Percentiles rank a stretch among this genome's conserved stretches.
Evolutionary conservation across 208 protist species (phyloP).

Genomic region (Acanthamoeba lenticulata): DNA sequence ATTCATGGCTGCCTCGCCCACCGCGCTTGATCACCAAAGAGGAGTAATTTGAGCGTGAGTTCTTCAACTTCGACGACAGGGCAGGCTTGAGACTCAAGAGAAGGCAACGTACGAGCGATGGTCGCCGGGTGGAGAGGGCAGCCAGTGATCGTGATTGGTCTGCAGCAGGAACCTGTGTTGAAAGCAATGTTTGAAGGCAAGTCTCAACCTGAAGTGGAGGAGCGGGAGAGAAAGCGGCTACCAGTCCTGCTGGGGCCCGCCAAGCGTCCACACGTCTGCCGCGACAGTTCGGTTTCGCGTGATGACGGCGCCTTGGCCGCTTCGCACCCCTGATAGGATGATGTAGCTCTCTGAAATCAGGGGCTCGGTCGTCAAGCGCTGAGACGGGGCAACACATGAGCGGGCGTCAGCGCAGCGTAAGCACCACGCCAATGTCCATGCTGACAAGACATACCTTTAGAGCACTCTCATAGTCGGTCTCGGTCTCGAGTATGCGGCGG

Average conservation of each 20-base stretch:
- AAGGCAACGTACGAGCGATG: slow-evolving; percentile 13
- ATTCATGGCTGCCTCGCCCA: not conserved
- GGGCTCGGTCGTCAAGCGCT: not conserved
- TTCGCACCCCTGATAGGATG: not conserved
- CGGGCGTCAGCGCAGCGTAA: not conserved
- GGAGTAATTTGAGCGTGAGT: too few relatives aligned
- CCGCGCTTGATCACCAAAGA: not conserved
- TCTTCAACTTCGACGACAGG: too few relatives aligned
- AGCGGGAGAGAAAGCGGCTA: too few relatives aligned
- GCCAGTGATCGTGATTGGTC: slow-evolving; percentile 52
- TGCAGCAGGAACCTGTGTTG: slow-evolving; percentile 17
- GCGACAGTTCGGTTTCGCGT: not conserved
- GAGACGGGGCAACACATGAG: too few relatives aligned
- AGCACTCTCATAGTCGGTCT: not conserved
- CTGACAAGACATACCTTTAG: too few relatives aligned
- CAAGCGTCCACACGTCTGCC: slow-evolving; percentile 3
- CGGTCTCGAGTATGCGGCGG: slow-evolving; percentile 13
- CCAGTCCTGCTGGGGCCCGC: not conserved
- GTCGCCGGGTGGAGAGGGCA: slow-evolving; percentile 30
- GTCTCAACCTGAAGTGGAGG: not conserved
- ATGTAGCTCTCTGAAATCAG: slow-evolving; percentile 52
- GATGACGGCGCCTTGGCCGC: not conserved
- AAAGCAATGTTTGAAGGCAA: not conserved
- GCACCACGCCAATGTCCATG: not conserved
- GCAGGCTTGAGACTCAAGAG: too few relatives aligned